Base-by-base conservation (phyloP, 2,329 filamentous ascomycete species). In the Neofusicoccum cordaticola region DNA sequence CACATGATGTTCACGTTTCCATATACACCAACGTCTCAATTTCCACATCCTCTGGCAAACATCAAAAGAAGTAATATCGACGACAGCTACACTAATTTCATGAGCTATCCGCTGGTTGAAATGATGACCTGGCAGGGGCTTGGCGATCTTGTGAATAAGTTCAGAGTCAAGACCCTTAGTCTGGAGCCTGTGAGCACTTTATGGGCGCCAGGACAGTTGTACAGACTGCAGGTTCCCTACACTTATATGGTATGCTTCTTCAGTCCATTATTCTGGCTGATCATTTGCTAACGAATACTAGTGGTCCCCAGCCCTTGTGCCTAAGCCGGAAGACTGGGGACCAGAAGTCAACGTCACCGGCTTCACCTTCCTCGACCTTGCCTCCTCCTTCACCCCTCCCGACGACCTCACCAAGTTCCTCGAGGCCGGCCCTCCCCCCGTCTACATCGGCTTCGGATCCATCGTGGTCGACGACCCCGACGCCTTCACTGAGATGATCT, bases 1-100 rank as follows among this genome's bases (percentile, higher is more conserved):
- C 90, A 93, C 70, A 86, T 96, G 77, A 96, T 96, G 90, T 97
- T 96, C 78, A 97, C 93, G 65, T 90, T 93, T 65, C 91, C 91
- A 0, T 93, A 91, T 71, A 90, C 87, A 0, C 90, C 90, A 0
- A 93, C 91, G 0, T 84, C 88, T 63, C 83, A 86, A 0, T 94
- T 94, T 68, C 90, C 90, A 0, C 91, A 94, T 72, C 91, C 91
- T 0, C 75, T 94, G 57, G 90, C 90, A 9, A 92, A 87, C 71
- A 89, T 94, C 75, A 90, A 89, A 71, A 84, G 84, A 66, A 87
- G 84, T 15, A 91, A 92, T 68, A 85, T 92, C 8, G 89, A 93
- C 69, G 82, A 85, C 1, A 86, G 86, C 19, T 91, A 91, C 72
- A 87, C 88, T 12, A 95, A 94, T 75, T 92, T 91, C 72, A 91